Evolutionary conservation across 139 green algal species (phyloP).

Genomic region (Chlamydomonas sphaeroides): DNA sequence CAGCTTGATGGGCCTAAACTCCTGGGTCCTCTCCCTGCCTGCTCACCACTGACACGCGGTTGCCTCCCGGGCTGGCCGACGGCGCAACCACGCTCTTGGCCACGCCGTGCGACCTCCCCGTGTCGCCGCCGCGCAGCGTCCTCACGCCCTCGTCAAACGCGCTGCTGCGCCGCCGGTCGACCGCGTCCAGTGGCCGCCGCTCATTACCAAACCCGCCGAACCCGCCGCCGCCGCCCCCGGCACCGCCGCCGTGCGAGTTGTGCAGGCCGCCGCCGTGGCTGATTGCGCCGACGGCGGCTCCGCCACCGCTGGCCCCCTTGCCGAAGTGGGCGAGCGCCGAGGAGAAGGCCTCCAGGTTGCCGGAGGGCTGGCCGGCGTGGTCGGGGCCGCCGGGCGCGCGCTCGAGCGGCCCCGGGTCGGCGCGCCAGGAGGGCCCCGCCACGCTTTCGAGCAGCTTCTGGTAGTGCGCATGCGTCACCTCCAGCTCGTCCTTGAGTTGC

Average conservation of each 20-base stretch:
- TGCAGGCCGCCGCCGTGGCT: not conserved
- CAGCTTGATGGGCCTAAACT: too few species aligned
- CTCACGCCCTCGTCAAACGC: not conserved
- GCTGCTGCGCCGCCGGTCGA: not conserved
- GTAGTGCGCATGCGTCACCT: slow-evolving; percentile 66
- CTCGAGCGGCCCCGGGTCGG: slow-evolving; percentile 45
- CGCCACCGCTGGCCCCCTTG: not conserved
- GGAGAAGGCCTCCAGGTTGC: not conserved
- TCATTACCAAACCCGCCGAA: not conserved
- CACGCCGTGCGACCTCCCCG: not conserved
- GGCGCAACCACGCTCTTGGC: not conserved
- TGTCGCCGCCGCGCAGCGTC: not conserved
- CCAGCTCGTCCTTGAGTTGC: slow-evolving; percentile 58
- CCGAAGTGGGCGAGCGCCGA: not conserved
- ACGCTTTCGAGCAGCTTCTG: slow-evolving; percentile 65
- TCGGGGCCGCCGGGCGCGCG: not conserved
- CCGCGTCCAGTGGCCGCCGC: too few species aligned
- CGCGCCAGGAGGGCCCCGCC: slow-evolving; percentile 36
- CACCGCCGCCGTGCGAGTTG: not conserved
- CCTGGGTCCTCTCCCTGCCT: too few species aligned
- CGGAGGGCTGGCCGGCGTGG: not conserved
- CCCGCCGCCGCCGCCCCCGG: not conserved
- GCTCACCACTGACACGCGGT: not conserved
- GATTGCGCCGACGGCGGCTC: not conserved
- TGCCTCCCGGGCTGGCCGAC: not conserved